Base-by-base conservation (phyloP, 1,284 basidiomycete genomes). In the Pascua sp. region DNA sequence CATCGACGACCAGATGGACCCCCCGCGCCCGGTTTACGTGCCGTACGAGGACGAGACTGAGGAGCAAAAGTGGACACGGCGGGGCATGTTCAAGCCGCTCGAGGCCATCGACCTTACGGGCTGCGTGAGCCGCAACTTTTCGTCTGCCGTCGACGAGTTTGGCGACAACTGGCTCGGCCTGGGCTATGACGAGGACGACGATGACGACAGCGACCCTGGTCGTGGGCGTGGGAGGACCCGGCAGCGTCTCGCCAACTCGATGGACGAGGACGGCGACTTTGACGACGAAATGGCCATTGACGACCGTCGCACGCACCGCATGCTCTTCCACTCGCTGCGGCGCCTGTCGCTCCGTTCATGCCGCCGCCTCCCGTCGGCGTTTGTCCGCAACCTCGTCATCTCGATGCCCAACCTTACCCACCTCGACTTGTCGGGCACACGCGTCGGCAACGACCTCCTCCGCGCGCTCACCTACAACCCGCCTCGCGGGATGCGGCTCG, bases 41-140 rank as follows among this genome's bases (percentile, higher is more conserved):
- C 73, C 73, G 7, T 75, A 77, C 61, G 73, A 75, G 55, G 65
- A 67, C 53, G 75, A 77, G 61, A 76, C 70, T 51, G 90, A 67
- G 81, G 88, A 66, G 75, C 83, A 75, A 48, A 88, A 90, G 56
- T 91, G 86, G 80, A 85, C 81, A 15, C 67, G 77, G 11, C 62
- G 77, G 13, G 53, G 59, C 16, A 66, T 70, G 50, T 78, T 79
- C 55, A 71, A 69, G 60, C 86, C 90, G 53, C 81, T 98, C 8
- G 86, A 93, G 72, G 91, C 93, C 2, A 81, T 96, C 41, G 95
- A 98, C 72, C 79, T 98, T 52, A 97, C 93, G 17, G 94, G 93
- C 64, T 98, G 95, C 73, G 88, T 97, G 70, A 93, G 90, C 69
- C 84, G 84, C 16, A 86, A 89, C 8, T 97, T 97, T 68, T 86